phyloP scores from a whole-genome alignment of 164 flowering plant species.

The Magnolia officinalis region DNA sequence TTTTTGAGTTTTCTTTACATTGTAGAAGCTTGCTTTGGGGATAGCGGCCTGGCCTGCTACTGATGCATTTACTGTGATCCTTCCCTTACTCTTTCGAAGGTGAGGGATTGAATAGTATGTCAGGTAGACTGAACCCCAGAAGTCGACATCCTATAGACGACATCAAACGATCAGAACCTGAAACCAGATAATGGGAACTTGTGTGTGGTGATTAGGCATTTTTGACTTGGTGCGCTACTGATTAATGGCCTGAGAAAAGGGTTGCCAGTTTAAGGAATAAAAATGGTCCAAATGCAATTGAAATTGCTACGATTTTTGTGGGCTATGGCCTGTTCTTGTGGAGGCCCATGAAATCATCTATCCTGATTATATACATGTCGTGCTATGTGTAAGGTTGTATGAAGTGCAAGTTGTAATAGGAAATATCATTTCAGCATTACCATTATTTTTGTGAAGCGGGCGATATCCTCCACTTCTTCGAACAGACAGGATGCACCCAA shows the following conservation, averaged over 20 bases:
- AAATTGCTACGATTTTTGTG: no score
- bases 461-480: slow-evolving; percentile 28
- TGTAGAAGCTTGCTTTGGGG: slow-evolving; percentile 37
- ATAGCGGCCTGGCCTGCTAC: slow-evolving; percentile 31
- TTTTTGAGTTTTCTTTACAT: slow-evolving; percentile 21
- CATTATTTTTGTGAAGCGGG: slow-evolving; percentile 29
- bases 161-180: neutral
- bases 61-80: slow-evolving; percentile 38
- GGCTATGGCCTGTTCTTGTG: no score
- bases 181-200: no score
- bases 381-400: neutral
- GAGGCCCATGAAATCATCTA: neutral
- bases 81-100: slow-evolving; percentile 42
- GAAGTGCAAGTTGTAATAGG: neutral
- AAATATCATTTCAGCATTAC: slow-evolving; percentile 23
- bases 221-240: no score
- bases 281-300: no score
- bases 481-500: slow-evolving; percentile 31
- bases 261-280: no score
- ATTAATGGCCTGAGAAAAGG: no score
- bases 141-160: slow-evolving; percentile 39
- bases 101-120: slow-evolving; percentile 47
- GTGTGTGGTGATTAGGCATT: no score
- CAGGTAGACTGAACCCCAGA: slow-evolving; percentile 51
- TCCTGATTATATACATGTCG: neutral